Evolutionary conservation across 495 filamentous ascomycete species (phyloP).

Genomic region (Amniculicola lignicola): DNA sequence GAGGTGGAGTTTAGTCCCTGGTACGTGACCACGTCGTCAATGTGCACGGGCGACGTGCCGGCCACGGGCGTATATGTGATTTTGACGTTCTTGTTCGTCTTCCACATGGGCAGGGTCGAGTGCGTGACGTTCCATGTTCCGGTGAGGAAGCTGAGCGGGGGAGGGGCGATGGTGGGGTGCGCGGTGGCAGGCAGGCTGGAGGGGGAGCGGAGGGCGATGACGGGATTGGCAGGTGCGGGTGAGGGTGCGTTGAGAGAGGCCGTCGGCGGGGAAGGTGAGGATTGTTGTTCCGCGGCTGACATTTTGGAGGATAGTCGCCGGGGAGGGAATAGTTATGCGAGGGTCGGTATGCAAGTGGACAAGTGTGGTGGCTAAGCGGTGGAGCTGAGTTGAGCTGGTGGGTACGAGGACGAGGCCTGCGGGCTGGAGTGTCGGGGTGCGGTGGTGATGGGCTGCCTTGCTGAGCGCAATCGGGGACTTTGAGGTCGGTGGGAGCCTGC

Average conservation of each 20-base stretch:
- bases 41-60: slow-evolving; percentile 36
- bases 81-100: slow-evolving; percentile 63
- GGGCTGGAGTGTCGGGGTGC: background rate
- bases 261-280: background rate
- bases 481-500: too few species aligned
- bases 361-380: background rate
- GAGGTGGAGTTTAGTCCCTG: slow-evolving; percentile 49
- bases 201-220: slow-evolving; percentile 15
- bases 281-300: background rate
- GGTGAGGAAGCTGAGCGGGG: slow-evolving; percentile 57
- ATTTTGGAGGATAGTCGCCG: background rate
- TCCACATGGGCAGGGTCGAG: slow-evolving; percentile 76
- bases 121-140: slow-evolving; percentile 74
- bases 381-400: background rate
- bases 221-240: background rate
- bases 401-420: background rate
- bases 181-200: slow-evolving; percentile 26
- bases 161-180: slow-evolving; percentile 42
- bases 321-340: background rate
- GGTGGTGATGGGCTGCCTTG: too few species aligned
- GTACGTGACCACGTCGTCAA: slow-evolving; percentile 69
- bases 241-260: background rate
- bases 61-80: slow-evolving; percentile 62
- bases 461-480: too few species aligned
- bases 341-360: background rate